Evolutionary conservation across 2,329 filamentous ascomycete species (phyloP), one percentile per base, ranked within the genome.

Genomic region (Beauveria brongniartii): DNA sequence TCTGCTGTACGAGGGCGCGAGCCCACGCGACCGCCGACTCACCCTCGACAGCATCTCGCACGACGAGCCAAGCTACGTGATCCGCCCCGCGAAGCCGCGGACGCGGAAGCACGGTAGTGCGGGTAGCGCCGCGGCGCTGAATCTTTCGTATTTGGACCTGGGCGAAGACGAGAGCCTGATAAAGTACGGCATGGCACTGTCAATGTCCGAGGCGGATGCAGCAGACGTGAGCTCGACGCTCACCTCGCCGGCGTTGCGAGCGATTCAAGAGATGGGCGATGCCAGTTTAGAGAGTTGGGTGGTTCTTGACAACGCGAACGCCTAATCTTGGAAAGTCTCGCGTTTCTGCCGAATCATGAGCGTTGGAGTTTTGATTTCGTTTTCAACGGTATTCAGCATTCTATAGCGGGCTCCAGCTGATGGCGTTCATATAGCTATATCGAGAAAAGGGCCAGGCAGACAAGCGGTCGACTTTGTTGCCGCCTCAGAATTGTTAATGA

Each of bases 121-220:
- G 40, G 40, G 18, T 20, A 8, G 26, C 14, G 7, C 43, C n/a
- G 28, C 10, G 7, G 37, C 34, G 34, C 47, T 52, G 22, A 22
- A 53, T 18, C 44, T 59, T 12, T 59, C 56, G 8, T 53, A 46
- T 9, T 37, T 20, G 7, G 48, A 59, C 37, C 47, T 52, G 10
- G 56, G 56, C 28, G 57, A 59, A 14, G 57, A 59, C 28, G 48
- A 59, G 40, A 53, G 50, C 41, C 24, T 54, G 40, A 47, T 59
- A 7, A 37, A 52, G 55, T 58, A 58, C 37, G 30, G 50, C 55
- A 30, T 58, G 24, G 55, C 55, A 47, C 55, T 52, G 55, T 51
- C 55, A 28, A 47, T 37, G 43, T 51, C 55, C 2, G 55, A 58
- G 34, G 55, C 55, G 5, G 55, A 43, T 22, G 55, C 34, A 12